Evolutionary conservation across 352 stramenopile genomes (phyloP).

Genomic region (Plasmopara halstedii): DNA sequence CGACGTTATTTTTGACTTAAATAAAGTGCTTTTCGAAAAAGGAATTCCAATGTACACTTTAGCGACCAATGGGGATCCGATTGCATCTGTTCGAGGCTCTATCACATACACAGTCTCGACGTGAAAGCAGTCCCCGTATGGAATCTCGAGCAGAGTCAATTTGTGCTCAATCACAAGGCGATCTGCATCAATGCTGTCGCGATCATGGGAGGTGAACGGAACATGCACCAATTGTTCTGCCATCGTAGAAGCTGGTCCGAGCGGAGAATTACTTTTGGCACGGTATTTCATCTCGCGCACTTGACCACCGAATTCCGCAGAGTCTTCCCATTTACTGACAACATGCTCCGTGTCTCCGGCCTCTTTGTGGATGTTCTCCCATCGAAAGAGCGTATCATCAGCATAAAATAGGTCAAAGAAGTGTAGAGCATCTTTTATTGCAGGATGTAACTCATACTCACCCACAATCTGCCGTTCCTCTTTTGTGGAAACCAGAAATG

Average conservation of each 20-base stretch:
- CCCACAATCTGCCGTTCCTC: constrained; percentile 62
- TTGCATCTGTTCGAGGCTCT: constrained; percentile 27
- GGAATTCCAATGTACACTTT: constrained; percentile 62
- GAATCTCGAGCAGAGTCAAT: constrained; percentile 66
- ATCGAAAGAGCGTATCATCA: constrained; percentile 36
- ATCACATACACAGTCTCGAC: constrained; percentile 62
- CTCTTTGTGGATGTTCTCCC: constrained; percentile 48
- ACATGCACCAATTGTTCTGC: constrained; percentile 52
- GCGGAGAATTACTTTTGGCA: constrained; percentile 57
- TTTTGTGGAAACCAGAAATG: constrained; percentile 63
- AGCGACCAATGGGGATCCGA: constrained; percentile 27
- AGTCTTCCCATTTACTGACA: constrained; percentile 50
- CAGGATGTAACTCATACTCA: constrained; percentile 52
- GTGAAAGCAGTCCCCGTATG: constrained; percentile 74
- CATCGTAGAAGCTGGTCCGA: constrained; percentile 57
- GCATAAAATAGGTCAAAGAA: constrained; percentile 77
- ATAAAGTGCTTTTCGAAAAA: constrained; percentile 82
- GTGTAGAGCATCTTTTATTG: constrained; percentile 40
- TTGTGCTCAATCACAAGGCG: constrained; percentile 53
- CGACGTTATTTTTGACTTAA: constrained; percentile 79
- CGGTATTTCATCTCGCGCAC: constrained; percentile 69
- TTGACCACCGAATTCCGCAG: constrained; percentile 45
- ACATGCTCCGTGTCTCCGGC: constrained; percentile 59
- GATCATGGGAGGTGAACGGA: constrained; percentile 30
- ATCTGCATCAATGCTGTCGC: constrained; percentile 29